A percentile compares a stretch with the other conserved stretches of the same genome.
These are phyloP conservation scores for Sporothrix luriei DNA, from an alignment of 2,329 filamentous ascomycete species.

Conservation along the genomic window DNA sequence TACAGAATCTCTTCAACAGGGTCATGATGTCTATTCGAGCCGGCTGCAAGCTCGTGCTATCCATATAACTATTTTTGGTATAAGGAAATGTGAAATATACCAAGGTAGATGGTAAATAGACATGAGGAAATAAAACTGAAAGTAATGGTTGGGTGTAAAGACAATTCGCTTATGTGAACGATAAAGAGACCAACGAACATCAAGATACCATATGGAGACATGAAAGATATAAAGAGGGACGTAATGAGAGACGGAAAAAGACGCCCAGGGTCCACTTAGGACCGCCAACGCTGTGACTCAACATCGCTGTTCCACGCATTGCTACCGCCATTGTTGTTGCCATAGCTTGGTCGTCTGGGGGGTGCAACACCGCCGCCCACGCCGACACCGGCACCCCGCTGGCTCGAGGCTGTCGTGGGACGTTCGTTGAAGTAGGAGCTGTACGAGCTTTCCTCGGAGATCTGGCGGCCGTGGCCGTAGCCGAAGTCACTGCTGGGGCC, in stretches of 20 bases:
- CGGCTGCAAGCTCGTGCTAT: not conserved
- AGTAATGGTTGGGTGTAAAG: not conserved
- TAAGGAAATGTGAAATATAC: not conserved
- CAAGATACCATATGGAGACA: slow-evolving; percentile 10
- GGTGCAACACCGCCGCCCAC: not conserved
- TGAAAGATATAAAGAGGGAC: not conserved
- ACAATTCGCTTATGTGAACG: not conserved
- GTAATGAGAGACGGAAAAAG: not conserved
- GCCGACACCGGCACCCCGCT: slow-evolving; percentile 15
- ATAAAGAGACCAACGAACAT: not conserved
- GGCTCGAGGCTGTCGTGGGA: slow-evolving; percentile 27
- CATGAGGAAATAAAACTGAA: not conserved
- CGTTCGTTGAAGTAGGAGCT: slow-evolving; percentile 34
- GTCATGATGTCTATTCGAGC: slow-evolving; percentile 4
- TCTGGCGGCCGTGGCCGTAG: slow-evolving; percentile 34
- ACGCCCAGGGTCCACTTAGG: slow-evolving; percentile 24
- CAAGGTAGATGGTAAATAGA: not conserved
- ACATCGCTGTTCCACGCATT: slow-evolving; percentile 34
- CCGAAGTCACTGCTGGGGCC: slow-evolving; percentile 13
- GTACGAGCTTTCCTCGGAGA: slow-evolving; percentile 34
- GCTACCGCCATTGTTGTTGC: slow-evolving; percentile 31
- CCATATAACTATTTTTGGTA: not conserved
- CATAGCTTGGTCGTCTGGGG: slow-evolving; percentile 22
- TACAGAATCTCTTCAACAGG: slow-evolving; percentile 1
- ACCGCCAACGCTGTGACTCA: slow-evolving; percentile 36